Evolutionary conservation across 139 green algal species (phyloP), one percentile per base, ranked within the genome.

Genomic region (Mesotaenium endlicherianum): DNA sequence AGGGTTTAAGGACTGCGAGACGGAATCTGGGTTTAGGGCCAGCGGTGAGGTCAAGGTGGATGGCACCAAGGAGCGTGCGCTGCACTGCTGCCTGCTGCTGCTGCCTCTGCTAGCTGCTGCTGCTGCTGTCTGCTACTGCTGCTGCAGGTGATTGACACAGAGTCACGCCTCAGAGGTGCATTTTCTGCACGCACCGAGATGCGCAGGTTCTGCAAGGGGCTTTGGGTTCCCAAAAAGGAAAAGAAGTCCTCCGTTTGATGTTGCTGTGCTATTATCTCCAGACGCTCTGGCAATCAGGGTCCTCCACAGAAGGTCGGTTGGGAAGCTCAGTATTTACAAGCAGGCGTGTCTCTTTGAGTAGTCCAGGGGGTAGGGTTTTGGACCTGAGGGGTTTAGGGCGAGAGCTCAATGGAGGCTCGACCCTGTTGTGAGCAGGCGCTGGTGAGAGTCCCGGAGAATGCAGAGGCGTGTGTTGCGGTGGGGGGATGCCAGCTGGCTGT

Each of bases 401-500:
- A 59, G 14, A 59, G 16, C 49, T 30, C 14, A 14, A 14, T 59
- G 49, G n/a, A n/a, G n/a, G n/a, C n/a, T n/a, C n/a, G n/a, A n/a
- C n/a, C n/a, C 2, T 74, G 31, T 40, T 17, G 31, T 14, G 20
- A 31, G 39, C 80, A 82, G 20, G 89, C 93, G 3, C 82, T 97
- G 39, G 80, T 97, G n/a, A 47, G 86, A 50, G 43, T 69, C 6
- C 67, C 26, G 34, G 84, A 81, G 36, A 97, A 97, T 80, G 90
- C 82, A 1, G 89, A 83, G 2, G 83, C 86, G 1, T 91, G 97
- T 44, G 82, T 95, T 74, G 85, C 90, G 1, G 87, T 89, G 1
- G 91, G 93, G 0, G 95, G 93, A 0, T 81, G 96, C 49, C 77
- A 93, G 83, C 87, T 98, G 77, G 81, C 94, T 14, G 92, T 94